These are phyloP conservation scores for Fusarium haematococcum DNA, from an alignment of 2,329 filamentous ascomycete genomes.

Conservation along the genomic window DNA sequence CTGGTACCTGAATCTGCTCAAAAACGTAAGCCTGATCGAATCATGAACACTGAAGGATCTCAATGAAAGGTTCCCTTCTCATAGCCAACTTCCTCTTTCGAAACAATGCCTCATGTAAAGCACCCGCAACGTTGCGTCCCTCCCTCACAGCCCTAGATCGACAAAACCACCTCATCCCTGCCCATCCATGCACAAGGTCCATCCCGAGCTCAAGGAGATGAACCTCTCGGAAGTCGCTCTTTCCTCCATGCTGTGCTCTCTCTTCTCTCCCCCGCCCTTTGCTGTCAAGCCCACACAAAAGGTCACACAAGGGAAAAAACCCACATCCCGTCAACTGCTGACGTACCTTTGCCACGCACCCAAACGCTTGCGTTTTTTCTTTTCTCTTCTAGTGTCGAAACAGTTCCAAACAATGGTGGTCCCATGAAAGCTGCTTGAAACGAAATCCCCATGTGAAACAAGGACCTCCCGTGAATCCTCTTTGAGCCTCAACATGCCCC, in stretches of 20 bases:
- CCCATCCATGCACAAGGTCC: neutral
- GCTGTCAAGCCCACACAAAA: neutral
- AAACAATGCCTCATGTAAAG: neutral
- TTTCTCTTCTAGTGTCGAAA: neutral
- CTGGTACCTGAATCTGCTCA: neutral
- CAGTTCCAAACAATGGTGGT: neutral
- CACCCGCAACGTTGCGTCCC: neutral
- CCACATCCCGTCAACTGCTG: neutral
- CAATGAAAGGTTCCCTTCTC: neutral
- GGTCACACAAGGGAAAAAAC: neutral
- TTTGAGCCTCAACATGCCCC: neutral
- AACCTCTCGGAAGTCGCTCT: neutral
- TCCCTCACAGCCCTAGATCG: neutral
- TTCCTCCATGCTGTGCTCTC: neutral
- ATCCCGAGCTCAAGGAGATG: neutral
- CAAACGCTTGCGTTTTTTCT: neutral
- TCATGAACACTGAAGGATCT: neutral
- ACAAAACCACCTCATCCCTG: neutral
- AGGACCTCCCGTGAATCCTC: neutral
- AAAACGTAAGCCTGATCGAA: neutral
- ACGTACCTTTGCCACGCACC: neutral
- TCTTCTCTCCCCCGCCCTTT: neutral
- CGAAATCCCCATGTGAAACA: conserved; percentile 21
- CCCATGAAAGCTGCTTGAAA: neutral
- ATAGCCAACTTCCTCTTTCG: neutral